Evolutionary conservation across 306 rosid species (phyloP), one percentile per base, ranked within the genome.

Genomic region (Cicer pinnatifidum): DNA sequence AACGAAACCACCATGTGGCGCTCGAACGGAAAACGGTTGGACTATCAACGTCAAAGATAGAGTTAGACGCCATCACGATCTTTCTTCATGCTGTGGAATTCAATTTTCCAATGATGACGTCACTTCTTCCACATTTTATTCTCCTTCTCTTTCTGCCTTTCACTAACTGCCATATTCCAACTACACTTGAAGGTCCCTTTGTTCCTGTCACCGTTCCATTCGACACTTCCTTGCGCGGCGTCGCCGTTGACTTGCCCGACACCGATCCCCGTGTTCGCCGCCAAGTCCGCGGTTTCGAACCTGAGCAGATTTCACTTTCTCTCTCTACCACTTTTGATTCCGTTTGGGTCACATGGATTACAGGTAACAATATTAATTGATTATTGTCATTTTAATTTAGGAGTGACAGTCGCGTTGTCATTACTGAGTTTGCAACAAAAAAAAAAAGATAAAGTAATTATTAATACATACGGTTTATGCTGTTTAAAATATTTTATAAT

Each of bases 331-430:
- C 73, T 9, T 72, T 86, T 51, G 87, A 88, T 66, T 89, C 96
- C 19, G 85, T 92, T 61, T 92, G 97, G 97, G 68, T 89, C 47
- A 86, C 96, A 10, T 92, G 97, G 96, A 23, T 92, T 72, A 88
- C 97, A 58, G 97, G 97, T 88, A 15, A 51, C 64, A 50, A 1
- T 48, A 33, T 4, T 12, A 10, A 11, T 48, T 17, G 0, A 28
- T 28, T 3, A 28, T 28, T 28, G 5, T 17, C 10, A 12, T 48
- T 62, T 63, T 23, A 39, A 59, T 1, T 59, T 59, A 11, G 9
- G 39, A 7, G 39, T 11, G 40, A 10, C 35, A 3, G 35, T 28
- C 35, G 35, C 5, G 35, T 28, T 28, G 35, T 28, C 5, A 28
- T 28, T 28, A 28, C 35, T 11, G 6, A 4, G 4, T 47, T 47